These are phyloP conservation scores for Stylosanthes scabra DNA, from an alignment of 331 rosid genomes.

Conservation along the genomic window DNA sequence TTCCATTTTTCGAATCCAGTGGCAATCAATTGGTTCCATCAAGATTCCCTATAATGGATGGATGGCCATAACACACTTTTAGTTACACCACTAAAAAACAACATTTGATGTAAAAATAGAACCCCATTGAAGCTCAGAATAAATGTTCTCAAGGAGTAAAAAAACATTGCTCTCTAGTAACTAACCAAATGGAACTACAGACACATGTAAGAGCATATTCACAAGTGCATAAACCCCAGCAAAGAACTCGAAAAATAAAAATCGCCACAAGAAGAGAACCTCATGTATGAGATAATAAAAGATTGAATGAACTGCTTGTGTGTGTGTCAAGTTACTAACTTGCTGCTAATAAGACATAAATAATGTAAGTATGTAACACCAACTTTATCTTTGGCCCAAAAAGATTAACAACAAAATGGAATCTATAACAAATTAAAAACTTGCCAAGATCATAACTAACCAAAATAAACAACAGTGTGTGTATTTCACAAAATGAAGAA, in stretches of 20 bases:
- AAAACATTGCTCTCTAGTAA: background rate
- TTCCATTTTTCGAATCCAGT: slow-evolving; percentile 1
- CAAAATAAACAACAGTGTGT: background rate
- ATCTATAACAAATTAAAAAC: slow-evolving; percentile 7
- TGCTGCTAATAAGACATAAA: slow-evolving; percentile 8
- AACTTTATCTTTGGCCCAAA: background rate
- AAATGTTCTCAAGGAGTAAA: no score
- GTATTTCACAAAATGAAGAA: background rate
- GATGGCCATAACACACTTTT: background rate
- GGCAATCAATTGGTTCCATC: no score
- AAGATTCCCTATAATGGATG: background rate
- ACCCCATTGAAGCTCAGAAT: no score
- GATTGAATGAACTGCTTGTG: background rate
- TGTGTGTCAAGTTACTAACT: background rate
- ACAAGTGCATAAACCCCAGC: background rate
- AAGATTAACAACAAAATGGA: background rate
- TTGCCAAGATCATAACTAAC: slow-evolving; percentile 27
- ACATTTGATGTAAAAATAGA: no score
- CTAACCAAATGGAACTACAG: background rate
- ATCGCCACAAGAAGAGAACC: background rate
- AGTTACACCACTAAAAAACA: background rate
- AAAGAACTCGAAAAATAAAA: background rate
- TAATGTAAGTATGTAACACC: slow-evolving; percentile 20
- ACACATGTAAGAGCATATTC: background rate
- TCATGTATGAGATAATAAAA: slow-evolving; percentile 1